These are phyloP conservation scores for Cladosporium sp. DNA, from an alignment of 2,329 filamentous ascomycete species.

Conservation along the genomic window DNA sequence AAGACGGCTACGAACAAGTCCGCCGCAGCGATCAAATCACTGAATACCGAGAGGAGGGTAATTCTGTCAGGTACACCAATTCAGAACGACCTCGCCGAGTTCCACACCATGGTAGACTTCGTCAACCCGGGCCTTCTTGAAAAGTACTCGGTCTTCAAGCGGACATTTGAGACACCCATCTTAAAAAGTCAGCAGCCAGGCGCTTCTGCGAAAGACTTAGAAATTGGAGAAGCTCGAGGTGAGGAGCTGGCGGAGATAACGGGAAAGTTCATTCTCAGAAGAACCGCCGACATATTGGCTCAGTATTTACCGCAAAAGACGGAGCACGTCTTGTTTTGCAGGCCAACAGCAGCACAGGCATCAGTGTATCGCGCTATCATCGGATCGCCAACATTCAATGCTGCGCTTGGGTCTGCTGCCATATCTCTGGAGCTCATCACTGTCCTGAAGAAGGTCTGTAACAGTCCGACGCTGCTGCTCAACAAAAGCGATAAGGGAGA, in stretches of 20 bases:
- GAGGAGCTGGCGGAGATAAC: conserved; percentile 57
- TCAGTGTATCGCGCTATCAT: conserved; percentile 58
- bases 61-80: conserved; percentile 63
- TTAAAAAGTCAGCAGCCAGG: conserved; percentile 58
- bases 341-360: conserved; percentile 54
- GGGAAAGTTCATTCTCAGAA: conserved; percentile 58
- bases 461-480: conserved; percentile 58
- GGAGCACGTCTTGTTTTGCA: conserved; percentile 62
- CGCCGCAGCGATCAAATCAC: conserved; percentile 57
- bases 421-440: conserved; percentile 63
- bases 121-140: conserved; percentile 62
- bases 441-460: conserved; percentile 68
- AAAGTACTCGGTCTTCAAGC: conserved; percentile 56
- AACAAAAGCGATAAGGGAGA: conserved; percentile 43
- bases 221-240: conserved; percentile 56
- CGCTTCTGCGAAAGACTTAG: conserved; percentile 54
- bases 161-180: conserved; percentile 59
- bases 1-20: conserved; percentile 66
- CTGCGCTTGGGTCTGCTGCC: conserved; percentile 56
- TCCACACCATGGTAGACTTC: conserved; percentile 62
- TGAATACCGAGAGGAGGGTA: conserved; percentile 55
- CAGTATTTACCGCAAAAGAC: conserved; percentile 62
- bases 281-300: conserved; percentile 60
- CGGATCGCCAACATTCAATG: conserved; percentile 57
- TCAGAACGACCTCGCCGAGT: conserved; percentile 62